A percentile compares a stretch with the other conserved stretches of the same genome.
These are phyloP conservation scores for Trichoderma semiorbis DNA, from an alignment of 2,329 filamentous ascomycete species.

Conservation along the genomic window DNA sequence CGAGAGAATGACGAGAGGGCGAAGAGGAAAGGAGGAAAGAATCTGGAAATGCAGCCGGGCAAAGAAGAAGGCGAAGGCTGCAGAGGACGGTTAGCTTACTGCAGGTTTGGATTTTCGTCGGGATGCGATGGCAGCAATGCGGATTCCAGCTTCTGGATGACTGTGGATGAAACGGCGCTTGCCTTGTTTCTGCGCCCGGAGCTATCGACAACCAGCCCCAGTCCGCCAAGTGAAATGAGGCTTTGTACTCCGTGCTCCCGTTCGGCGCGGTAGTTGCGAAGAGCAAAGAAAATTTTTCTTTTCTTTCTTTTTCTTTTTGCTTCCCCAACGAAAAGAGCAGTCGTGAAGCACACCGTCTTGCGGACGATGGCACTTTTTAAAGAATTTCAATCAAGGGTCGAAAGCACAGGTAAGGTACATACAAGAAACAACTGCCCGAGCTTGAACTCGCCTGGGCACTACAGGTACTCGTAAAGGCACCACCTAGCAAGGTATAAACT, in stretches of 20 bases:
- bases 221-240: background rate
- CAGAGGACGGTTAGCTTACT: background rate
- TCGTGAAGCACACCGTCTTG: background rate
- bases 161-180: slow-evolving; percentile 10
- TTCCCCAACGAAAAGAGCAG: background rate
- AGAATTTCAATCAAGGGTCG: background rate
- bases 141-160: background rate
- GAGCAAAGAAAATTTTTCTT: background rate
- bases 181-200: slow-evolving; percentile 8
- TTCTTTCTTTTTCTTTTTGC: background rate
- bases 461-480: background rate
- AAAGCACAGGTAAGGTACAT: background rate
- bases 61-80: background rate
- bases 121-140: background rate
- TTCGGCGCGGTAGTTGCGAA: background rate
- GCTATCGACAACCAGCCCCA: background rate
- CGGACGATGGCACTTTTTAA: background rate
- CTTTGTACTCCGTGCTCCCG: background rate
- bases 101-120: background rate
- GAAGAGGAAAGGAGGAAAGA: background rate
- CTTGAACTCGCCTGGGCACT: background rate
- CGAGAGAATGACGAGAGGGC: background rate
- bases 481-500: background rate
- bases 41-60: background rate
- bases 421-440: background rate